phyloP scores from a whole-genome alignment of 1,284 basidiomycete species.

The Tetrapyrgos nigripes region DNA sequence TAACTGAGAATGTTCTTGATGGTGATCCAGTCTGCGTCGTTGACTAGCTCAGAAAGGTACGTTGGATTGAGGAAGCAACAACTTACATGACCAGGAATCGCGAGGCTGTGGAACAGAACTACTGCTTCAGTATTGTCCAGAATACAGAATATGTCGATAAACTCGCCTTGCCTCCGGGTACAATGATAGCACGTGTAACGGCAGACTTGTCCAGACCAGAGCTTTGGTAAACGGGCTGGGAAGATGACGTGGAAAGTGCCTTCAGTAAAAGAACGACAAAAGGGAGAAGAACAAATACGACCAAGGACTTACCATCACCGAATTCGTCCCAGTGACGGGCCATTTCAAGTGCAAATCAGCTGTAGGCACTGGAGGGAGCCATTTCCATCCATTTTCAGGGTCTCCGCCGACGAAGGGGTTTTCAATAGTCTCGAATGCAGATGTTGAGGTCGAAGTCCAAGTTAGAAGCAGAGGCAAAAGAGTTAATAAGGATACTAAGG shows the following conservation, averaged over 20 bases:
- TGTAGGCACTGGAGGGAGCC: neutral
- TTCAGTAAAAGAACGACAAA: no score
- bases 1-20: constrained; percentile 8
- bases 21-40: neutral
- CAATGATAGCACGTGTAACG: constrained; percentile 1
- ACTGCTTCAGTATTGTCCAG: no score
- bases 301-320: neutral
- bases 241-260: no score
- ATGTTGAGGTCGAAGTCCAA: neutral
- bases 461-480: neutral
- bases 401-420: neutral
- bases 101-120: neutral
- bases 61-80: neutral
- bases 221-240: constrained; percentile 2
- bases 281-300: neutral
- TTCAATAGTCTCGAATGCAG: no score
- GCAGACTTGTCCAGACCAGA: neutral
- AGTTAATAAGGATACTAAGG: neutral
- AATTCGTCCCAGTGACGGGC: neutral
- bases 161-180: neutral
- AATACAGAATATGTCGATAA: no score
- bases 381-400: neutral
- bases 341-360: neutral
- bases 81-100: neutral
- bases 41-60: neutral